phyloP scores from a whole-genome alignment of 352 stramenopile species.

The Globisporangium yorkense region DNA sequence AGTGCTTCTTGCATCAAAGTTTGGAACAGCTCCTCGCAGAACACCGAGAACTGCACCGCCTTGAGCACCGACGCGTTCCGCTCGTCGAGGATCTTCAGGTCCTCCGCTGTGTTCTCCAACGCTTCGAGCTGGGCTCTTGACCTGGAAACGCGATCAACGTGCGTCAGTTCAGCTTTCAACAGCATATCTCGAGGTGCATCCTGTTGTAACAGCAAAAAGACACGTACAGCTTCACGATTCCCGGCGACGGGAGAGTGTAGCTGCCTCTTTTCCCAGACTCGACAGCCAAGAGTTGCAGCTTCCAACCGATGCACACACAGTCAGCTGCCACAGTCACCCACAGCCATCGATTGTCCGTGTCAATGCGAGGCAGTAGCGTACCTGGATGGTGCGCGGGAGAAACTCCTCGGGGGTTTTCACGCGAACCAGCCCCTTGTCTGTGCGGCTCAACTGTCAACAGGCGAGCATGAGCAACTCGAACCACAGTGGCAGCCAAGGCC shows the following conservation, averaged over 20 bases:
- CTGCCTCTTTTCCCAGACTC: conserved; percentile 25
- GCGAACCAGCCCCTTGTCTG: conserved; percentile 70
- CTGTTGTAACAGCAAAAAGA: neutral
- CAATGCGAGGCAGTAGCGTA: conserved; percentile 8
- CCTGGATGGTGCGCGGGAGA: conserved; percentile 67
- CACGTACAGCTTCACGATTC: conserved; percentile 38
- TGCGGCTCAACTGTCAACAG: conserved; percentile 55
- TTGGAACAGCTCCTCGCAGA: conserved; percentile 83
- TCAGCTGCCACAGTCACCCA: neutral
- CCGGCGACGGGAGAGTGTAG: conserved; percentile 40
- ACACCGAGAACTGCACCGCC: conserved; percentile 82
- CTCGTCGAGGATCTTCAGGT: conserved; percentile 55
- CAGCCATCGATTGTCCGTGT: neutral
- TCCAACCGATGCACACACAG: neutral
- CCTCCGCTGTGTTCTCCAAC: conserved; percentile 53
- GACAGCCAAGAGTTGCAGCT: conserved; percentile 34
- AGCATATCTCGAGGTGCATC: too few species aligned
- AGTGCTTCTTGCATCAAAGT: conserved; percentile 79
- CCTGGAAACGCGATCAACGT: conserved; percentile 18
- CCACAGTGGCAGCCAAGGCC: neutral
- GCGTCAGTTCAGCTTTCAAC: neutral
- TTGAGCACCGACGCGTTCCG: conserved; percentile 69
- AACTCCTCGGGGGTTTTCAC: conserved; percentile 79
- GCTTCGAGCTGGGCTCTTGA: conserved; percentile 47
- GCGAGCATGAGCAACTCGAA: conserved; percentile 1